Percentiles rank a stretch among this genome's conserved stretches.
phyloP scores from a whole-genome alignment of 805 yeast species.

The Candida piceae region DNA sequence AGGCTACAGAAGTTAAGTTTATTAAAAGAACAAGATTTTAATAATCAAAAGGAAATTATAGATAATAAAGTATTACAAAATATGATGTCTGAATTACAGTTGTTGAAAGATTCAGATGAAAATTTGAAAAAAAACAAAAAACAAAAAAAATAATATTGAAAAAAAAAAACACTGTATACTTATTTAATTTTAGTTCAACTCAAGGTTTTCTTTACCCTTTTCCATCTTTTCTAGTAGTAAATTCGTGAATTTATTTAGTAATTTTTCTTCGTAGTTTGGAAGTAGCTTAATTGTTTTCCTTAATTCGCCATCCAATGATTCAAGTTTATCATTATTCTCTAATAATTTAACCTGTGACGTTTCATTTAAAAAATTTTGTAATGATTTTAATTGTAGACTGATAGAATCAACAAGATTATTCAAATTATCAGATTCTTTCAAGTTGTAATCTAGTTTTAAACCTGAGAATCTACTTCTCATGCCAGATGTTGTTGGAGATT shows the following conservation, averaged over 20 bases:
- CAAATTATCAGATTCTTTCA: background rate
- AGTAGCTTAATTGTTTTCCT: background rate
- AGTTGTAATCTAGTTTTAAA: slow-evolving; percentile 5
- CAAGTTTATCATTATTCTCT: too few species aligned
- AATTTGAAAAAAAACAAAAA: slow-evolving; percentile 8
- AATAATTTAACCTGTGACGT: too few species aligned
- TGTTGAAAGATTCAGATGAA: too few species aligned
- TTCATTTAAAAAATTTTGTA: slow-evolving; percentile 9
- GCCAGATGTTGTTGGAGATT: slow-evolving; percentile 6
- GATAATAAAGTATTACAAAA: slow-evolving; percentile 17
- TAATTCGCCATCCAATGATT: too few species aligned
- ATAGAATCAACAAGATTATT: slow-evolving; percentile 3
- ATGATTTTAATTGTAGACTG: slow-evolving; percentile 5
- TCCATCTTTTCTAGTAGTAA: slow-evolving; percentile 8
- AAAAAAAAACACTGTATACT: background rate
- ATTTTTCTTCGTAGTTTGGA: slow-evolving; percentile 1
- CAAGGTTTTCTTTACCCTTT: slow-evolving; percentile 1
- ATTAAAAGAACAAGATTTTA: slow-evolving; percentile 41
- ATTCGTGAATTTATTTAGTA: slow-evolving; percentile 14
- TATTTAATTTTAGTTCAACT: slow-evolving; percentile 13
- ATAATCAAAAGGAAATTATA: slow-evolving; percentile 11
- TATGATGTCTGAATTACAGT: slow-evolving; percentile 20
- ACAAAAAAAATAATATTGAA: background rate
- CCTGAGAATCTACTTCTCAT: slow-evolving; percentile 11
- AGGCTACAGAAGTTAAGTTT: slow-evolving; percentile 46